Percentiles rank a stretch among this genome's conserved stretches.
phyloP scores from a whole-genome alignment of 2,329 filamentous ascomycete genomes.

The Drechslerella coelobrocha region DNA sequence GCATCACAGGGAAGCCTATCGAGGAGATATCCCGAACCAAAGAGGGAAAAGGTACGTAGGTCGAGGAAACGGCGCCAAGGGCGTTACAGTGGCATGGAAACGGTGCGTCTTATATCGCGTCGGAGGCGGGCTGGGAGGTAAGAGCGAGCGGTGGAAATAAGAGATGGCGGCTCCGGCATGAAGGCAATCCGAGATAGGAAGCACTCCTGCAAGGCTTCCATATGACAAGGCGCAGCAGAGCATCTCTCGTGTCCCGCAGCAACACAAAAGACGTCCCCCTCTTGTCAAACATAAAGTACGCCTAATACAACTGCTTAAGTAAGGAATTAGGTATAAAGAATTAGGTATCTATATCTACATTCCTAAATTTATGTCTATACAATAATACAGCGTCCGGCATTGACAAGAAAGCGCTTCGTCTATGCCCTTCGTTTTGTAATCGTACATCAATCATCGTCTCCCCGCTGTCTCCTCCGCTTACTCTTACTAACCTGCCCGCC shows the following conservation, averaged over 20 bases:
- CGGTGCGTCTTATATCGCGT: no score
- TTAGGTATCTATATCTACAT: slow-evolving; percentile 7
- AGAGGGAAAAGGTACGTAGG: slow-evolving; percentile 4
- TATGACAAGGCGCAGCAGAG: slow-evolving; percentile 23
- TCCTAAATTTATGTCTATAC: not conserved
- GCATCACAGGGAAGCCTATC: slow-evolving; percentile 4
- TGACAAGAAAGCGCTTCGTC: slow-evolving; percentile 1
- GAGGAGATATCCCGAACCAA: slow-evolving; percentile 7
- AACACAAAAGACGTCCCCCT: slow-evolving; percentile 4
- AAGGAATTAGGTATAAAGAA: not conserved
- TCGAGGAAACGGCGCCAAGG: not conserved
- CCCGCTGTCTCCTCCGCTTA: slow-evolving; percentile 54
- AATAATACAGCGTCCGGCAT: slow-evolving; percentile 10
- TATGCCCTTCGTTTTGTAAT: slow-evolving; percentile 22
- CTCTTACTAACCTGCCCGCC: slow-evolving; percentile 60
- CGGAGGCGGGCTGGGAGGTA: not conserved
- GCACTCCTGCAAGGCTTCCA: not conserved
- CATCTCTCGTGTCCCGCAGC: slow-evolving; percentile 15
- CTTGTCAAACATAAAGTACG: not conserved
- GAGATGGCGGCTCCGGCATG: not conserved
- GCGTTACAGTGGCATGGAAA: not conserved
- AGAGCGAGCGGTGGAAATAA: not conserved
- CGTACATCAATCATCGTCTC: slow-evolving; percentile 30
- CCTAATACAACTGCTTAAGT: not conserved
- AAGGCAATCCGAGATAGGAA: slow-evolving; percentile 1